Evolutionary conservation across 2,329 filamentous ascomycete genomes (phyloP).

Genomic region (Pseudocercospora fijiensis): DNA sequence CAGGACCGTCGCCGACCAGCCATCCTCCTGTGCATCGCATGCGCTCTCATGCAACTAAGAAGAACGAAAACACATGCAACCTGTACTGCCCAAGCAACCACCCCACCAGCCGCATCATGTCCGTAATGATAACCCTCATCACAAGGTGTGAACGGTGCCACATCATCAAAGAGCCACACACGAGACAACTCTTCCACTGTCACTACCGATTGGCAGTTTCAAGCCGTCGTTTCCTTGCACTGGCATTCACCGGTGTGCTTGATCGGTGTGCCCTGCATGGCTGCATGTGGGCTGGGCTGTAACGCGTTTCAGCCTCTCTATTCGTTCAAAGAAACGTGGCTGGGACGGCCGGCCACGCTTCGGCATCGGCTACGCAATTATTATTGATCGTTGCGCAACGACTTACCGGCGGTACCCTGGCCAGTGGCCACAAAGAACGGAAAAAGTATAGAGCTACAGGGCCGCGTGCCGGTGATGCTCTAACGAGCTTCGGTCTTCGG

Average conservation of each 20-base stretch:
- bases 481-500: background rate
- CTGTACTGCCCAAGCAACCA: background rate
- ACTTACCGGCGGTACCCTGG: background rate
- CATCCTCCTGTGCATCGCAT: slow-evolving; percentile 10
- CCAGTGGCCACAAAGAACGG: background rate
- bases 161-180: slow-evolving; percentile 3
- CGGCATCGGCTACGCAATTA: background rate
- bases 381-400: background rate
- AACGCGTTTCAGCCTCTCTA: slow-evolving; percentile 1
- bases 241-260: background rate
- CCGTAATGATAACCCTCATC: no score
- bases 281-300: background rate
- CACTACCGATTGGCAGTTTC: background rate
- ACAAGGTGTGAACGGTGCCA: background rate
- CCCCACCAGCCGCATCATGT: background rate
- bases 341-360: background rate
- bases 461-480: background rate
- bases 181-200: background rate
- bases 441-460: background rate
- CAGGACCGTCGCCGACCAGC: background rate
- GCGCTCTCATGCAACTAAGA: slow-evolving; percentile 7
- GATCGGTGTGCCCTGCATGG: background rate
- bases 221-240: background rate
- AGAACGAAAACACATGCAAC: background rate
- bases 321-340: slow-evolving; percentile 6